These are phyloP conservation scores for Monilinia aucupariae DNA, from an alignment of 2,329 filamentous ascomycete genomes.

Conservation along the genomic window DNA sequence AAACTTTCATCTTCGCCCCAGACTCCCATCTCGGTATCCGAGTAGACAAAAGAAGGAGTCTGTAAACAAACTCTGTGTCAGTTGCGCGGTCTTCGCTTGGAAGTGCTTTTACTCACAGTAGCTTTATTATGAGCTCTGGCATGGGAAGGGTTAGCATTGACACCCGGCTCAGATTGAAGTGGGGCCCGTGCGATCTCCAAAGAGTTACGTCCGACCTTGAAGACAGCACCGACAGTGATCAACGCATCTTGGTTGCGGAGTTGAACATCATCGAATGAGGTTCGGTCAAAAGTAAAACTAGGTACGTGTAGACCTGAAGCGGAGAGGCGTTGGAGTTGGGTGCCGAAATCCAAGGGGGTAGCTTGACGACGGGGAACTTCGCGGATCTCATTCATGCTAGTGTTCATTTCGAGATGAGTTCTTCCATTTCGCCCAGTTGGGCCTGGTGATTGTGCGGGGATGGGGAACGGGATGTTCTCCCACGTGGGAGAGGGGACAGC, in stretches of 20 bases:
- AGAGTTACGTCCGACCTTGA: background rate
- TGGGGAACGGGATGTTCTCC: background rate
- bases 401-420: background rate
- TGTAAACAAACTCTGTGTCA: background rate
- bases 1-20: no score
- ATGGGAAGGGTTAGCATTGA: background rate
- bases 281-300: background rate
- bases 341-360: background rate
- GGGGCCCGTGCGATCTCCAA: no score
- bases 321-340: background rate
- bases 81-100: background rate
- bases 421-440: background rate
- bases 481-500: background rate
- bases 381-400: background rate
- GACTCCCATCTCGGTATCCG: background rate
- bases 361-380: background rate
- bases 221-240: slow-evolving; percentile 1
- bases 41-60: background rate
- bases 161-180: no score
- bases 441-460: background rate
- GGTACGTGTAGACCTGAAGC: background rate
- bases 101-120: background rate
- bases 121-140: slow-evolving; percentile 1
- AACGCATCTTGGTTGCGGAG: background rate
- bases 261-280: background rate